Evolutionary conservation across 148 eudicot species (phyloP).

Genomic region (Linanthus parryae): DNA sequence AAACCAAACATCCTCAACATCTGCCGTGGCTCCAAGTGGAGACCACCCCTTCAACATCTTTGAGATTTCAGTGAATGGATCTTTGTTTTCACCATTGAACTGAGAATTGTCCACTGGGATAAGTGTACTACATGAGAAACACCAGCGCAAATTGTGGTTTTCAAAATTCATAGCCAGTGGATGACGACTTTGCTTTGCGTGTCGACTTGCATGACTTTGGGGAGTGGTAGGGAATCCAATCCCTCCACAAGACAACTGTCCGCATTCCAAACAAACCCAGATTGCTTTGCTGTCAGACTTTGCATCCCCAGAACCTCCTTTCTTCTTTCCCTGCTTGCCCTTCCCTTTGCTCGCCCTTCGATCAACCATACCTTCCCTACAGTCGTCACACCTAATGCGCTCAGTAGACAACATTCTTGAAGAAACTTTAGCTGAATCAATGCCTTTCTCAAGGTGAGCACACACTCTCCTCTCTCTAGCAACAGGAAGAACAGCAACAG

Average conservation of each 20-base stretch:
- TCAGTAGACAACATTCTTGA: constrained; percentile 41
- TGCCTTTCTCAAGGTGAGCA: constrained; percentile 59
- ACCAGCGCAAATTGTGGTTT: constrained; percentile 74
- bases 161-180: constrained; percentile 64
- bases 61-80: constrained; percentile 37
- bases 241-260: constrained; percentile 83
- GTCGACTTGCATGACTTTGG: constrained; percentile 69
- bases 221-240: constrained; percentile 70
- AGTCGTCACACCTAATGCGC: constrained; percentile 62
- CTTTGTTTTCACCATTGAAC: constrained; percentile 42
- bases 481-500: constrained; percentile 25
- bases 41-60: constrained; percentile 55
- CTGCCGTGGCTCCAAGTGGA: constrained; percentile 32
- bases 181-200: constrained; percentile 61
- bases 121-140: constrained; percentile 59
- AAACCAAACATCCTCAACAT: constrained; percentile 91
- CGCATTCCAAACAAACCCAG: constrained; percentile 93
- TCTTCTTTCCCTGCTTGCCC: constrained; percentile 66
- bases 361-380: constrained; percentile 51
- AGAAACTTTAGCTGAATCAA: constrained; percentile 48
- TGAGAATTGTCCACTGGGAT: constrained; percentile 50
- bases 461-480: constrained; percentile 49
- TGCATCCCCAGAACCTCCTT: constrained; percentile 28
- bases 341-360: constrained; percentile 51
- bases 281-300: constrained; percentile 49